phyloP scores from a whole-genome alignment of 805 yeast genomes.

The Spathaspora arborariae region DNA sequence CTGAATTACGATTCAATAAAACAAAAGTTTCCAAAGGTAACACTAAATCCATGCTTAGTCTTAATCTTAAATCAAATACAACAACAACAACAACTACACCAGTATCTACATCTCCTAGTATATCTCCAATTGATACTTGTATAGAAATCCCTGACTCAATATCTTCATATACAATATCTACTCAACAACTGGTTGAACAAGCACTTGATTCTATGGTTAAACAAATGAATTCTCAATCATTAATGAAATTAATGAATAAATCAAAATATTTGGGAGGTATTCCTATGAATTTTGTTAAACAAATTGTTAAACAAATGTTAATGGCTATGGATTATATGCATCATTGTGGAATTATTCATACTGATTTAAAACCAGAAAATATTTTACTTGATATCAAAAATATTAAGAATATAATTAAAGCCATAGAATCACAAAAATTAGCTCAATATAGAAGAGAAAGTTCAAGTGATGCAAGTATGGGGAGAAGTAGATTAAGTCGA shows the following conservation, averaged over 20 bases:
- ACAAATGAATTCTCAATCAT: constrained; percentile 15
- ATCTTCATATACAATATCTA: background rate
- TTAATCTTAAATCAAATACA: constrained; percentile 13
- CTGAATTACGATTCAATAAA: constrained; percentile 8
- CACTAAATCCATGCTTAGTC: constrained; percentile 19
- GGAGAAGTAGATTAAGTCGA: background rate
- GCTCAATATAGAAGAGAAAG: constrained; percentile 9
- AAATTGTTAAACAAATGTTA: constrained; percentile 53
- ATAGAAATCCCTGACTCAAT: background rate
- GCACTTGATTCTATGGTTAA: constrained; percentile 1
- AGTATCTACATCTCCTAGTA: background rate
- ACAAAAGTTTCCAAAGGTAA: constrained; percentile 14
- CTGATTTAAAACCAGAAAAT: constrained; percentile 43
- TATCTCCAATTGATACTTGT: constrained; percentile 4
- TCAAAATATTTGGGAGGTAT: constrained; percentile 48
- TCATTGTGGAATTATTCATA: constrained; percentile 36
- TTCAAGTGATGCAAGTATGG: background rate
- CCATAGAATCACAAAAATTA: constrained; percentile 32
- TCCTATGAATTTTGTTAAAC: constrained; percentile 52
- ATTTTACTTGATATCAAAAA: constrained; percentile 36
- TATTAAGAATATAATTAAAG: constrained; percentile 47
- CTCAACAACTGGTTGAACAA: background rate
- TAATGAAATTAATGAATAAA: constrained; percentile 29
- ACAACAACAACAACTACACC: background rate
- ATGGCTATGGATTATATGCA: constrained; percentile 57